A percentile compares a stretch with the other conserved stretches of the same genome.
Conservation (phyloP, 352 stramenopile genomes). For the Elongisporangium undulatum region DNA sequence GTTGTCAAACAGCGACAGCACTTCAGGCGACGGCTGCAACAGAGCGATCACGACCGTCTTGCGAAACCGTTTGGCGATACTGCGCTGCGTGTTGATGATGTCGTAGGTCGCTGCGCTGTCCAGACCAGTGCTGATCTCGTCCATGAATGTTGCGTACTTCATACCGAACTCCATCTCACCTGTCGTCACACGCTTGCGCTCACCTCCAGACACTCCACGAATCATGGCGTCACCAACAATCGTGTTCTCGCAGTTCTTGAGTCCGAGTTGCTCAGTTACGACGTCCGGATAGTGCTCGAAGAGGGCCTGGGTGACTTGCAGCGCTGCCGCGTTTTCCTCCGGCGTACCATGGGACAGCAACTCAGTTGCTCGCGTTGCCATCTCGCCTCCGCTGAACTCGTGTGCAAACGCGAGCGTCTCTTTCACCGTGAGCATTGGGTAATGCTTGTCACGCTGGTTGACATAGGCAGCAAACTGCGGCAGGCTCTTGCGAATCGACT, state of each 20-base stretch:
- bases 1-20: too few relatives aligned
- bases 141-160: constrained; percentile 63
- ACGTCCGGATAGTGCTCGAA: constrained; percentile 46
- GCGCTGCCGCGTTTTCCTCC: constrained; percentile 34
- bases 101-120: constrained; percentile 86
- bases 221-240: too few relatives aligned
- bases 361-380: constrained; percentile 23
- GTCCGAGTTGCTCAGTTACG: constrained; percentile 38
- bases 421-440: constrained; percentile 46
- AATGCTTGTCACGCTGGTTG: constrained; percentile 39
- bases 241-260: too few relatives aligned
- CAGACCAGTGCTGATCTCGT: constrained; percentile 89
- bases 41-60: too few relatives aligned
- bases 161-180: constrained; percentile 30
- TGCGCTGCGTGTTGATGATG: too few relatives aligned
- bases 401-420: constrained; percentile 59
- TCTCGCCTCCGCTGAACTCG: constrained; percentile 40
- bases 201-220: too few relatives aligned
- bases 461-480: constrained; percentile 54
- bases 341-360: constrained; percentile 27
- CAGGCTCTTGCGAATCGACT: constrained; percentile 26
- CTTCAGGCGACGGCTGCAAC: too few relatives aligned
- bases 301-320: constrained; percentile 17
- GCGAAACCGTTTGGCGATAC: too few relatives aligned
- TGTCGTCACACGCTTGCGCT: too few relatives aligned